Percentiles rank a stretch among this genome's conserved stretches.
Evolutionary conservation across 73 alveolate genomes (phyloP).

Genomic region (Breviolum minutum): DNA sequence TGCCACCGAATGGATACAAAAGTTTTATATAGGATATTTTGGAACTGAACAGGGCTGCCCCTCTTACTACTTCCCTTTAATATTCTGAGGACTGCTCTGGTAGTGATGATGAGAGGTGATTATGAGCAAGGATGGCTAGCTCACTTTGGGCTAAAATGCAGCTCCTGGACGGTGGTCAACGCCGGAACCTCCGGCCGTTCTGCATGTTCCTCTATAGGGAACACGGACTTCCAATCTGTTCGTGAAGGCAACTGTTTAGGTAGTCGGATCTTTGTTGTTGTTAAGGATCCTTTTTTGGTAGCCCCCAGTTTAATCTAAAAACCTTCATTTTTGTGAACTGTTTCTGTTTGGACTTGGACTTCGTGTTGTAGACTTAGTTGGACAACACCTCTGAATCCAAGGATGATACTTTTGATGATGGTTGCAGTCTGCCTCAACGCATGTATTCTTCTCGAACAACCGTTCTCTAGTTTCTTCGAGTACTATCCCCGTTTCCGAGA

Average conservation of each 20-base stretch:
- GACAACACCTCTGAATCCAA: background rate
- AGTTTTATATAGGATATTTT: too few relatives aligned
- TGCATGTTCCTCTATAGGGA: background rate
- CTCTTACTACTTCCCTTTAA: background rate
- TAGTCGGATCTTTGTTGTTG: background rate
- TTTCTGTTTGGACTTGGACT: too few relatives aligned
- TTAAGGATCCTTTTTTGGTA: too few relatives aligned
- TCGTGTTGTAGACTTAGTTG: too few relatives aligned
- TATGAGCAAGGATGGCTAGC: background rate
- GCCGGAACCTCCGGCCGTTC: background rate
- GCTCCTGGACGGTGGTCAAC: background rate
- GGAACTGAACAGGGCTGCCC: too few relatives aligned
- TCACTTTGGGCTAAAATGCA: constrained; percentile 17
- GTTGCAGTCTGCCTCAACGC: constrained; percentile 2
- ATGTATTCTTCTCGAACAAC: background rate
- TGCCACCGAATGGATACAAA: too few relatives aligned
- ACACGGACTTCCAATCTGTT: background rate
- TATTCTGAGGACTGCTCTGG: background rate
- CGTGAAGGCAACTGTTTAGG: constrained; percentile 6
- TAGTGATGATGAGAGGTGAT: background rate
- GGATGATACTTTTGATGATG: constrained; percentile 23
- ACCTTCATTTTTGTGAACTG: too few relatives aligned
- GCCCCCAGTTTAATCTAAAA: too few relatives aligned
- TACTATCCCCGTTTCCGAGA: constrained; percentile 2
- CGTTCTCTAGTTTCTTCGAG: background rate